Base-by-base conservation (phyloP, 148 eudicot species). In the Diospyros lotus region DNA sequence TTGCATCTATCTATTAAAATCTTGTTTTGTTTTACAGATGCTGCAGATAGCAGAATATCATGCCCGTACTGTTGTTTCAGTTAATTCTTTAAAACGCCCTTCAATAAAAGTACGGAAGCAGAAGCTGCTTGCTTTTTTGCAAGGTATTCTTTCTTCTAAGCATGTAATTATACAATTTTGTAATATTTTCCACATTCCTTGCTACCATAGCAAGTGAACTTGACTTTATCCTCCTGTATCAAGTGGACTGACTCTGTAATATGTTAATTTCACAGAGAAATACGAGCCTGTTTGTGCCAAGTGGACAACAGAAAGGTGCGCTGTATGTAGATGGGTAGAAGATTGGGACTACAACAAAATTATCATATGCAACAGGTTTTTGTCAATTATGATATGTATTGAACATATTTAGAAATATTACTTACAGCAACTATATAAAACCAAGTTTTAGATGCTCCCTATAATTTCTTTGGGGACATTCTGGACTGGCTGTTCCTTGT, bases 271-370 rank as follows among this genome's bases (percentile, higher is more conserved):
- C 62, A 66, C 88, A 95, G 99, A 92, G 74, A 91, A 90, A 75
- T 95, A 95, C 68, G 94, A 92, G 76, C 96, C 97, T 75, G 94
- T 95, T 51, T 68, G 38, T 86, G 91, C 97, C 67, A 95, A 90
- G 86, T 95, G 99, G 99, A 95, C 99, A 71, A 92, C 99, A 48
- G 99, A 95, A 80, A 86, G 99, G 66, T 95, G 99, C 85, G 99
- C 99, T 74, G 99, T 95, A 41, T 95, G 99, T 75, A 88, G 97
- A 81, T 95, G 99, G 99, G 96, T 95, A 79, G 99, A 92, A 84
- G 99, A 95, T 82, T 95, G 97, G 97, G 99, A 95, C 81, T 92
- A 90, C 83, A 95, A 95, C 82, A 95, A 95, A 82, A 95, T 95
- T 50, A 91, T 92, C 72, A 95, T 95, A 58, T 95, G 99, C 84